These are phyloP conservation scores for Insectozyma bohioensis DNA, from an alignment of 1,139 yeast genomes.

Conservation along the genomic window DNA sequence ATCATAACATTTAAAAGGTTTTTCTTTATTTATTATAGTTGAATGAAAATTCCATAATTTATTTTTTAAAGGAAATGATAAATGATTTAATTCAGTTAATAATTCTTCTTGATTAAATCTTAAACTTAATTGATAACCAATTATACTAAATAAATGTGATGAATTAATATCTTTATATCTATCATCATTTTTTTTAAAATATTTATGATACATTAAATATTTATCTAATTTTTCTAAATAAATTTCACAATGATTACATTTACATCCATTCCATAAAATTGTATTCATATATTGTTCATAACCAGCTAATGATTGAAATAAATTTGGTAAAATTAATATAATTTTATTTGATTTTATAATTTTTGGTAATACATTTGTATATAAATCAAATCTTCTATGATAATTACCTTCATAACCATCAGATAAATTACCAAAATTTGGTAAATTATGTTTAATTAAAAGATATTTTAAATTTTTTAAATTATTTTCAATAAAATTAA, in stretches of 20 bases:
- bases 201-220: slow-evolving; percentile 61
- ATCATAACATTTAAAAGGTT: slow-evolving; percentile 37
- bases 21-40: slow-evolving; percentile 12
- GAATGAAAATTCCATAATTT: slow-evolving; percentile 41
- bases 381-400: slow-evolving; percentile 53
- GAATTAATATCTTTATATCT: slow-evolving; percentile 60
- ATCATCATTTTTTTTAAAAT: slow-evolving; percentile 44
- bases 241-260: slow-evolving; percentile 52
- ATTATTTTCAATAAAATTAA: slow-evolving; percentile 38
- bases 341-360: slow-evolving; percentile 30
- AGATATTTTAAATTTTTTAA: slow-evolving; percentile 29
- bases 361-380: slow-evolving; percentile 47
- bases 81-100: slow-evolving; percentile 23
- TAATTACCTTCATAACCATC: slow-evolving; percentile 78
- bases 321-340: slow-evolving; percentile 53
- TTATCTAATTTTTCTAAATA: slow-evolving; percentile 54
- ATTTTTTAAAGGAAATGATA: slow-evolving; percentile 24
- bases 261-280: slow-evolving; percentile 74
- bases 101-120: slow-evolving; percentile 27
- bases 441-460: slow-evolving; percentile 52
- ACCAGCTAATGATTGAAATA: slow-evolving; percentile 58
- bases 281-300: slow-evolving; percentile 72
- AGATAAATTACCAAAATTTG: slow-evolving; percentile 22
- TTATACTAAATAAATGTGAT: slow-evolving; percentile 52
- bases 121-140: slow-evolving; percentile 43